Evolutionary conservation across 2,329 filamentous ascomycete species (phyloP), one percentile per base, ranked within the genome.

Genomic region (Orbilia ellipsospora): DNA sequence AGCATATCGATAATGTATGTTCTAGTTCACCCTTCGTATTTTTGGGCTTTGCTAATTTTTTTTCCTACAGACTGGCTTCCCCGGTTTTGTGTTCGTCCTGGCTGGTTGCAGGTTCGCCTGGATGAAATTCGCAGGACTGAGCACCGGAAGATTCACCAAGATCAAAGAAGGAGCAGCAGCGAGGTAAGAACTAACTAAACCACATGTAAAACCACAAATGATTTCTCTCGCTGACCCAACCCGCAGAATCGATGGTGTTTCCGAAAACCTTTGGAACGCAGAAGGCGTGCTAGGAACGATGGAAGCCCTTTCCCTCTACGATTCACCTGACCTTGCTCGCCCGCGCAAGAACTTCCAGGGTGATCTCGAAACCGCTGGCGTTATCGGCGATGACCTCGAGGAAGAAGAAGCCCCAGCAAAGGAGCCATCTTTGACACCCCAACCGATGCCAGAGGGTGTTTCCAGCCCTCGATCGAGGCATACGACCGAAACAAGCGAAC

Each of bases 141-240:
- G 56, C 20, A 76, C 73, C 15, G 78, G 78, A 31, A 72, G 78
- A 57, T 79, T 78, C 57, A 78, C 78, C 5, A 65, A 72, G n/a
- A 77, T 79, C 48, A 79, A 79, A 52, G 78, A 79, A 76, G 78
- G 78, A 42, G 78, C 78, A 8, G 78, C 78, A 40, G 78, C 48
- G 16, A 69, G 64, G 48, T 64, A 56, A 51, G 45, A 40, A 51
- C 31, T 12, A 23, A 3, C 16, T 54, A 36, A 23, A 4, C n/a
- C 15, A 13, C 44, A 42, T 56, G 42, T 36, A 6, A 48, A 44
- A 45, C 15, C n/a, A 8, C 5, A 8, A 12, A 44, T 52, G 18
- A 7, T 28, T 6, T 28, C 31, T 4, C 8, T 36, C 1, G 10
- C 31, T 36, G 10, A 36, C 31, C 10, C 5, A 10, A 36, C 5